Evolutionary conservation across 805 yeast genomes (phyloP), one percentile per base, ranked within the genome.

Genomic region (Kurtzmaniella fragi): DNA sequence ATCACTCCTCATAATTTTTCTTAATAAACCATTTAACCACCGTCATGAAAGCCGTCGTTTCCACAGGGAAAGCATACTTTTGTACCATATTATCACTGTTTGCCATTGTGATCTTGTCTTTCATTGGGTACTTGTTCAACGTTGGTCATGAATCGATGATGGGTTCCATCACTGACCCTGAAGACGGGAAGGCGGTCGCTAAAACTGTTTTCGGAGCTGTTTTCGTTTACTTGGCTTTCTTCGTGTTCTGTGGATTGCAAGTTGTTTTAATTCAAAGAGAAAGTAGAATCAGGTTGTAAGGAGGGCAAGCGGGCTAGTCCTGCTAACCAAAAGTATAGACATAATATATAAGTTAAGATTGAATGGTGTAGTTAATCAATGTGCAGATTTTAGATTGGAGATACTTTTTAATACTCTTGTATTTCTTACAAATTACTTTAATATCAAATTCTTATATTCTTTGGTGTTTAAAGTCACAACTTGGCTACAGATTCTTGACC

Each of bases 51-150:
- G 61, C 74, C 35, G 72, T 68, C 37, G 71, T 68, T 5, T 66
- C 73, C 37, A 69, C 93, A 35, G 85, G 80, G 20, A 82, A 86
- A 55, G 98, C 99, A 17, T 91, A 95, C 86, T 88, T 86, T 62
- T 91, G 99, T 61, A 91, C 98, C 33, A 75, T 91, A 31, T 71
- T 93, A 33, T 89, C 97, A 36, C 89, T 93, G 12, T 91, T 91
- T 60, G 99, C 95, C 42, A 80, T 91, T 27, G 83, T 88, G 34
- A 93, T 91, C 41, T 75, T 91, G 35, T 75, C 95, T 9, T 84
- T 86, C 41, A 77, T 91, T 50, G 99, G 95, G 14, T 77, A 79
- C 49, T 72, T 91, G 46, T 91, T 93, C 70, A 71, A 83, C 50
- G 69, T 68, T 28, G 85, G 80, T 48, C 95, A 87, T 59, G 98